A percentile compares a stretch with the other conserved stretches of the same genome.
These are phyloP conservation scores for Trifolium subterraneum DNA, from an alignment of 306 rosid genomes.

Conservation along the genomic window DNA sequence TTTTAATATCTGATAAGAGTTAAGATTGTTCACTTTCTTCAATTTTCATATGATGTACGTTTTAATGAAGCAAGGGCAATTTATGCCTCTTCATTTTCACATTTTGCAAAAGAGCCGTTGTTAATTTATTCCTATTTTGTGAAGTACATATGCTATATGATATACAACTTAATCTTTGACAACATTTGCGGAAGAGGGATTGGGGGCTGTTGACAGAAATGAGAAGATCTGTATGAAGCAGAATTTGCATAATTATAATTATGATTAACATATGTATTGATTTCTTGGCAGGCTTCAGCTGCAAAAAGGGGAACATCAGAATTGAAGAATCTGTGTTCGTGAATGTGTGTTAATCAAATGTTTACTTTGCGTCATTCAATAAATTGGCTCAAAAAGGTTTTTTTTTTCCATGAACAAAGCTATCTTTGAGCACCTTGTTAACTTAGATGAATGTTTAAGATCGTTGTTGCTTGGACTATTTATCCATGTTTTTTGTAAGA, in stretches of 20 bases:
- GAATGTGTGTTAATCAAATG: conserved; percentile 32
- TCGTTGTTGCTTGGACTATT: conserved; percentile 33
- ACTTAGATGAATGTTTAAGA: conserved; percentile 21
- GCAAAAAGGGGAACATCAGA: conserved; percentile 22
- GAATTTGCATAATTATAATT: background rate
- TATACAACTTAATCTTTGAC: background rate
- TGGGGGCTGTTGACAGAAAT: background rate
- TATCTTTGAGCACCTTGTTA: conserved; percentile 34
- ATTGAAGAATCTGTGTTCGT: conserved; percentile 31
- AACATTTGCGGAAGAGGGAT: background rate
- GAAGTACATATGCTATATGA: background rate
- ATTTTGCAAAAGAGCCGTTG: background rate
- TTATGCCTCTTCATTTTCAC: conserved; percentile 1
- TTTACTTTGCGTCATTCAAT: conserved; percentile 39
- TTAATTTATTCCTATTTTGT: conserved; percentile 5
- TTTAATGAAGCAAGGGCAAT: conserved; percentile 9
- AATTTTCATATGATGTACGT: conserved; percentile 1
- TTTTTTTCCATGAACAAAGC: conserved; percentile 30
- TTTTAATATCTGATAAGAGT: conserved; percentile 1
- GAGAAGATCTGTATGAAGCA: background rate
- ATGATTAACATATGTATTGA: conserved; percentile 39
- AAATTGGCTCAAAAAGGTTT: conserved; percentile 43
- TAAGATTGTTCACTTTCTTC: conserved; percentile 10
- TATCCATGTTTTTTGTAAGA: conserved; percentile 15
- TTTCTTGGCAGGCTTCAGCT: conserved; percentile 46